A percentile compares a stretch with the other conserved stretches of the same genome.
These are phyloP conservation scores for Myxozyma lipomycoides DNA, from an alignment of 805 yeast genomes.

Conservation along the genomic window DNA sequence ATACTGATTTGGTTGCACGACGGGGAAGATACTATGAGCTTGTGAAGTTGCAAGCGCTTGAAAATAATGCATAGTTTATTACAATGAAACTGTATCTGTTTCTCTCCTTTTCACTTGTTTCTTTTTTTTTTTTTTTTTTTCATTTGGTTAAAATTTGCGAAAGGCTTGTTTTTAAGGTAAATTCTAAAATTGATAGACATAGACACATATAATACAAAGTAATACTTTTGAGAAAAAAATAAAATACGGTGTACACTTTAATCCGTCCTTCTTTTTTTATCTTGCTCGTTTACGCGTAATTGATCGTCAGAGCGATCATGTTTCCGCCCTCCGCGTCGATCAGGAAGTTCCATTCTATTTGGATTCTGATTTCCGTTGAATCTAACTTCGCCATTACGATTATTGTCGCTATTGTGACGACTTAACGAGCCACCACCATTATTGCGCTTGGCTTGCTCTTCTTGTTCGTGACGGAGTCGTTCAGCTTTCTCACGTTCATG, in stretches of 20 bases:
- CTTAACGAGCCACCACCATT: background rate
- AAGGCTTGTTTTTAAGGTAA: too few relatives aligned
- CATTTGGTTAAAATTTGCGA: too few relatives aligned
- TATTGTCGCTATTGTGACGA: background rate
- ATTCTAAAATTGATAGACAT: too few relatives aligned
- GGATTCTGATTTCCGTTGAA: background rate
- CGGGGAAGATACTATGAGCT: slow-evolving; percentile 41
- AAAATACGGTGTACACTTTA: background rate
- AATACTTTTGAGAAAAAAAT: too few relatives aligned
- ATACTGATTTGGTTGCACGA: slow-evolving; percentile 40
- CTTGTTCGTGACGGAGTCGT: background rate
- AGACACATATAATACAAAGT: too few relatives aligned
- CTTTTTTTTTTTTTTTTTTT: background rate
- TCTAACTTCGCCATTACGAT: background rate
- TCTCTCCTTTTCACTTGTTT: background rate
- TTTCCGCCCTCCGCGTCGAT: background rate
- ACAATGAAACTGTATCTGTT: too few relatives aligned
- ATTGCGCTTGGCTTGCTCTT: background rate
- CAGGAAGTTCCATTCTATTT: background rate
- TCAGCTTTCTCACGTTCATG: background rate
- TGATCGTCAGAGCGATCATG: background rate
- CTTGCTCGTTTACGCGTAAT: background rate
- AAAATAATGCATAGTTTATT: slow-evolving; percentile 21
- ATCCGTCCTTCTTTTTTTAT: background rate
- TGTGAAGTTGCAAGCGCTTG: slow-evolving; percentile 44